These are phyloP conservation scores for Picea abies DNA, from an alignment of 83 land plant genomes.

Conservation along the genomic window DNA sequence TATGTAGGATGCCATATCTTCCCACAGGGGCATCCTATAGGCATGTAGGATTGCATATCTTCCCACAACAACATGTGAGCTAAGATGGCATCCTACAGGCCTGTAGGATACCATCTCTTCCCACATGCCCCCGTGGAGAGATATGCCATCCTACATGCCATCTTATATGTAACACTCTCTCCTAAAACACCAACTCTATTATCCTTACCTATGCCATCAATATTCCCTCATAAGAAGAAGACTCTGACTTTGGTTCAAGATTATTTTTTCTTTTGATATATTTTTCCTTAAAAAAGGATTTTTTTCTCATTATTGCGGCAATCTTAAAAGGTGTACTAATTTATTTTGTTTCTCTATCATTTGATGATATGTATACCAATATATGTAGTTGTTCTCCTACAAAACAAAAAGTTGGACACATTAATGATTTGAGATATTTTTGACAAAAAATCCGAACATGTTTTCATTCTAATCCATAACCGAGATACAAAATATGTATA, in stretches of 20 bases:
- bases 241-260: slow-evolving; percentile 8
- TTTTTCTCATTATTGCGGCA: slow-evolving; percentile 27
- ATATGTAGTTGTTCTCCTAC: slow-evolving; percentile 71
- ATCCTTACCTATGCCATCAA: neutral
- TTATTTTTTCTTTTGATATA: slow-evolving; percentile 18
- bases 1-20: no score
- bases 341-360: slow-evolving; percentile 53
- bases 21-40: no score
- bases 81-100: no score
- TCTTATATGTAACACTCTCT: slow-evolving; percentile 23
- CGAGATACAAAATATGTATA: neutral
- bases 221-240: slow-evolving; percentile 5
- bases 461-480: neutral
- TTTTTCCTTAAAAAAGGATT: slow-evolving; percentile 57
- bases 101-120: no score
- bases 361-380: slow-evolving; percentile 60
- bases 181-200: slow-evolving; percentile 19
- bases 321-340: slow-evolving; percentile 52
- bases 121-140: no score
- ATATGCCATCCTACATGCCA: no score
- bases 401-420: slow-evolving; percentile 4
- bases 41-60: no score
- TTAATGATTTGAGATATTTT: neutral
- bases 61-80: no score
- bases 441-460: neutral